Base-by-base conservation (phyloP, 192 early-diverging fungal genomes). In the Radiomyces spectabilis region DNA sequence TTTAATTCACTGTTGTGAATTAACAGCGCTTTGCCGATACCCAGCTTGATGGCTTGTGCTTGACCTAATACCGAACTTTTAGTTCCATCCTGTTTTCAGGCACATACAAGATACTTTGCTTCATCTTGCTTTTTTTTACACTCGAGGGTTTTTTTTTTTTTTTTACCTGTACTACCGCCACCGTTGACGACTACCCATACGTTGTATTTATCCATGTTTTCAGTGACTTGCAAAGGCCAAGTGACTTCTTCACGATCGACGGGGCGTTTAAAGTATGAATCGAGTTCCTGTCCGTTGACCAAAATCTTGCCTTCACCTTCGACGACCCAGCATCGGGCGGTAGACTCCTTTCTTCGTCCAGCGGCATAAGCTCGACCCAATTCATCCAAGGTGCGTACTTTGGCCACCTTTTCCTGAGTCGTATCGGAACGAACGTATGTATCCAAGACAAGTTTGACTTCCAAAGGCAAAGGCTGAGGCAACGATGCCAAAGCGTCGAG, bases 21-120 rank as follows among this genome's bases (percentile, higher is more conserved):
- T 27, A 77, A 65, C 6, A 95, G 49, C 3, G 85, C 88, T 16
- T 87, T 74, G 10, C 86, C 83, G 34, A 94, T 64, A 3, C 85
- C 94, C 39, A 92, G 79, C 32, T 87, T 83, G 50, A 92, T 83
- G 5, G 94, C 93, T 43, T 83, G 82, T 9, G 89, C 83, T 76
- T 97, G 93, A 10, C 92, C 82, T 80, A 54, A 43, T 29, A 12
- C n/a, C n/a, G n/a, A n/a, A n/a, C n/a, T n/a, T n/a, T n/a, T n/a
- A n/a, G n/a, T n/a, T n/a, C n/a, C n/a, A n/a, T n/a, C n/a, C n/a
- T n/a, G n/a, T n/a, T n/a, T n/a, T n/a, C n/a, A n/a, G n/a, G n/a
- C n/a, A 31, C 6, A 27, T 42, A 40, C 8, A 33, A 58, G 39
- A n/a, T 5, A 51, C 2, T 19, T 38, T 24, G 7, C 26, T 2